Conservation (phyloP, 2,329 filamentous ascomycete species). For the Aquanectria penicillioides region DNA sequence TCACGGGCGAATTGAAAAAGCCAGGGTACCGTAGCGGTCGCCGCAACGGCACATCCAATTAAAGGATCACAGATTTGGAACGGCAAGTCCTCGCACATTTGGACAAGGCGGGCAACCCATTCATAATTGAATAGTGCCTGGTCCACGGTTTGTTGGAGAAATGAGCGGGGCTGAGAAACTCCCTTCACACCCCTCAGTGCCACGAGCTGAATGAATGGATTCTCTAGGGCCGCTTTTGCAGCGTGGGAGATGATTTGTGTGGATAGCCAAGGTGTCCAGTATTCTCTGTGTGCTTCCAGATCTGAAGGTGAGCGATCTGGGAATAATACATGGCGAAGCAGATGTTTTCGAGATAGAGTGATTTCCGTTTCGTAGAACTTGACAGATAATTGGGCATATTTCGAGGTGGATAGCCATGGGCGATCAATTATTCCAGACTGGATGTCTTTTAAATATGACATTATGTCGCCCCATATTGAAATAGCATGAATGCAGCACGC, state of each 20-base stretch:
- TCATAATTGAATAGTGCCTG: constrained; percentile 36
- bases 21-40: constrained; percentile 35
- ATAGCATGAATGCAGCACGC: constrained; percentile 19
- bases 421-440: constrained; percentile 30
- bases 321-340: constrained; percentile 35
- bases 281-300: constrained; percentile 27
- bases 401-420: constrained; percentile 33
- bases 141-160: constrained; percentile 37
- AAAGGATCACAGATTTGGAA: constrained; percentile 35
- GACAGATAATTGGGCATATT: constrained; percentile 30
- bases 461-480: constrained; percentile 28
- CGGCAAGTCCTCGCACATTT: constrained; percentile 32
- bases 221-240: constrained; percentile 31
- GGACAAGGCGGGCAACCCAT: constrained; percentile 35
- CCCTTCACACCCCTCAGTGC: constrained; percentile 28
- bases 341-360: constrained; percentile 24
- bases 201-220: constrained; percentile 38
- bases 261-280: constrained; percentile 33
- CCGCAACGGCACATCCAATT: constrained; percentile 32
- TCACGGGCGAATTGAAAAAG: constrained; percentile 39
- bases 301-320: constrained; percentile 27
- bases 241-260: constrained; percentile 39
- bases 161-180: constrained; percentile 32
- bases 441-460: constrained; percentile 33
- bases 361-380: constrained; percentile 36